phyloP scores from a whole-genome alignment of 192 early-diverging fungal species.

The Coemansia aciculifera region DNA sequence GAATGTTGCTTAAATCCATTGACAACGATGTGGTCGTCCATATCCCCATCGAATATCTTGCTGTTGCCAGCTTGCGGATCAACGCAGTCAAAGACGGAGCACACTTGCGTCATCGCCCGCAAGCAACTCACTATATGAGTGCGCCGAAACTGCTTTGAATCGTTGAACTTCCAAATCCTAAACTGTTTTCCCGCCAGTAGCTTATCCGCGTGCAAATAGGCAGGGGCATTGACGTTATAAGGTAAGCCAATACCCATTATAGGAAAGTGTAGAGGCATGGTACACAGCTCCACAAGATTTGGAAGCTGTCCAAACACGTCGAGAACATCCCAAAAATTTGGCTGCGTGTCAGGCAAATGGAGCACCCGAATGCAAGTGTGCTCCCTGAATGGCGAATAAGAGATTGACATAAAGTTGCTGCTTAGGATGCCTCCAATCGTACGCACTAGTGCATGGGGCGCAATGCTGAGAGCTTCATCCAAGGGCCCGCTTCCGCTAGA shows the following conservation, averaged over 20 bases:
- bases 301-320: background rate
- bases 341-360: background rate
- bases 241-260: no score
- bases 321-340: background rate
- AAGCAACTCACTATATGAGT: background rate
- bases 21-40: no score
- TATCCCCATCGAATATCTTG: no score
- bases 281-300: background rate
- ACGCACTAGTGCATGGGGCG: background rate
- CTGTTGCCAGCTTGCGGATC: no score
- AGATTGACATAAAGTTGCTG: no score
- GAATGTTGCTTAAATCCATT: no score
- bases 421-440: background rate
- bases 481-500: background rate
- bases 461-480: background rate
- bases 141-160: background rate
- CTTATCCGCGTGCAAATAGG: background rate
- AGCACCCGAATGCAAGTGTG: background rate
- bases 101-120: no score
- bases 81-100: no score
- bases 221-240: no score
- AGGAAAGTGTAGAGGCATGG: background rate
- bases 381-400: background rate
- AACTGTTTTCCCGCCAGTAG: background rate
- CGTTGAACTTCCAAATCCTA: background rate